Evolutionary conservation across 768 basidiomycete genomes (phyloP), one percentile per base, ranked within the genome.

Genomic region (Lyophyllum shimeji): DNA sequence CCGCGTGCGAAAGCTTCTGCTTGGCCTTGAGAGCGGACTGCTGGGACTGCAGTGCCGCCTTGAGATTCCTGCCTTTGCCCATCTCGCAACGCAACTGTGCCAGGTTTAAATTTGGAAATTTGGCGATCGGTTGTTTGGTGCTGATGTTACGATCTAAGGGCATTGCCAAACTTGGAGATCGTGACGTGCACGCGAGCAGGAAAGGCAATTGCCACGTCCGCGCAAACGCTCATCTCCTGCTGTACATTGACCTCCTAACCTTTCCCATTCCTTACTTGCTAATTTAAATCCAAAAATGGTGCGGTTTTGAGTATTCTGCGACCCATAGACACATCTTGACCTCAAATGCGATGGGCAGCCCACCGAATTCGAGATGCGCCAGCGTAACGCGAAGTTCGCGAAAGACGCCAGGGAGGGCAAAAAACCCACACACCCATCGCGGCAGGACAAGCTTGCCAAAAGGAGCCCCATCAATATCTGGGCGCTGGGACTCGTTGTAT

Each of bases 351-450:
- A 4, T 46, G 23, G 2, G 8, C 34, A 91, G 89, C 89, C 90
- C 51, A 90, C 87, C 52, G 83, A 89, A 76, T 91, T 89, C 68
- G 90, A 93, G 65, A 80, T 92, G 73, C 86, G 89, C 63, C 83
- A 85, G 65, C 83, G 84, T 70, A 94, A 93, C 70, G 81, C 80
- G 55, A 87, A 91, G 73, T 94, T 94, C 72, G 88, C 86, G 39
- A 83, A 79, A 57, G 84, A 85, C 58, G 86, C 83, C 59, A 83
- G 82, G 60, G 71, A 81, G 34, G 91, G 91, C 63, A 93, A 90
- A 78, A 89, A 89, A 46, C 82, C 88, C 1, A 79, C 82, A 57
- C 86, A 88, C 60, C 77, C 78, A 12, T 91, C 90, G 50, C 79
- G 87, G 57, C 84, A 87, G 62, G 89, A 93, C 55, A 78, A 76